phyloP scores from a whole-genome alignment of 176 grass and related monocot genomes.

The Alloteropsis semialata region DNA sequence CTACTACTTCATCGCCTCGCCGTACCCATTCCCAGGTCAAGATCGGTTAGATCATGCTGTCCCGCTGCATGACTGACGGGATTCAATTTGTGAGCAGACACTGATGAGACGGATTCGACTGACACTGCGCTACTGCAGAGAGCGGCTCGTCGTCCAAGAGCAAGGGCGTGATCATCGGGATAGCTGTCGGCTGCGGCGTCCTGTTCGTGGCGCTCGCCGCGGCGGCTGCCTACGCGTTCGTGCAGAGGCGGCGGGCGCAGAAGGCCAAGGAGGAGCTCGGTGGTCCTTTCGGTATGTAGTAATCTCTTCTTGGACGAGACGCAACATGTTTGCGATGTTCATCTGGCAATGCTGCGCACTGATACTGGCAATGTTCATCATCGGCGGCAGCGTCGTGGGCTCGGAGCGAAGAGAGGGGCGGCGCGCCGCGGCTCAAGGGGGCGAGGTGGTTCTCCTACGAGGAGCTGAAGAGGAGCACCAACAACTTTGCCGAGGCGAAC shows the following conservation, averaged over 20 bases:
- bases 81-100: not conserved
- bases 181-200: slow-evolving; percentile 67
- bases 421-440: slow-evolving; percentile 78
- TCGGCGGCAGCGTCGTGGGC: slow-evolving; percentile 66
- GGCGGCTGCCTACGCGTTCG: slow-evolving; percentile 58
- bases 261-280: slow-evolving; percentile 74
- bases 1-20: slow-evolving; percentile 69
- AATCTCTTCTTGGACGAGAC: not conserved
- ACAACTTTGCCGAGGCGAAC: slow-evolving; percentile 82
- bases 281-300: slow-evolving; percentile 63
- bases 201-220: slow-evolving; percentile 64
- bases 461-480: slow-evolving; percentile 70
- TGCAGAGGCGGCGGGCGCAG: slow-evolving; percentile 59
- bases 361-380: not conserved
- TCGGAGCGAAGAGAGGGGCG: slow-evolving; percentile 54
- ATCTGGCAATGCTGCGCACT: not conserved
- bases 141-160: slow-evolving; percentile 37
- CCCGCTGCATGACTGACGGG: not conserved
- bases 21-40: slow-evolving; percentile 80
- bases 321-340: not conserved
- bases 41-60: not conserved
- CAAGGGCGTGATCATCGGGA: slow-evolving; percentile 66
- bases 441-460: slow-evolving; percentile 91
- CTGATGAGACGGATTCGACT: not conserved
- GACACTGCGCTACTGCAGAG: slow-evolving; percentile 33